Conservation (phyloP, 2,329 filamentous ascomycete species). For the Epichloe gansuensis region DNA sequence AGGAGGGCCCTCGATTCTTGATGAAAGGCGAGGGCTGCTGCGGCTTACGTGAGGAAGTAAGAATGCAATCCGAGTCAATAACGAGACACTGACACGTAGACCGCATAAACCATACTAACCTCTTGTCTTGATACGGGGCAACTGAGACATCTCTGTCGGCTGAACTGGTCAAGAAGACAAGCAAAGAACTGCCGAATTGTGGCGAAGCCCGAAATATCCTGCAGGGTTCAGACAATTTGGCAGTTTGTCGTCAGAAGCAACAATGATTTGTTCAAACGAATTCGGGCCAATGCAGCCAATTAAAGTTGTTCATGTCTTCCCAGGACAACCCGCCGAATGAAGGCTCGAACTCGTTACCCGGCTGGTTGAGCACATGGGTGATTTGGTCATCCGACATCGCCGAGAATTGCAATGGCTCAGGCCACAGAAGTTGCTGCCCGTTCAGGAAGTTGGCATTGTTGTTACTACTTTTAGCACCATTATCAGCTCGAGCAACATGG, state of each 20-base stretch:
- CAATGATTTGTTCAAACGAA: constrained; percentile 12
- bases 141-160: constrained; percentile 21
- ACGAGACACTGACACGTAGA: constrained; percentile 10
- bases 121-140: constrained; percentile 33
- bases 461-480: constrained; percentile 7
- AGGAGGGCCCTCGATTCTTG: constrained; percentile 29
- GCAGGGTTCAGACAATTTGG: not conserved
- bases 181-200: not conserved
- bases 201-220: not conserved
- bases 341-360: constrained; percentile 45
- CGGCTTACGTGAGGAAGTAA: constrained; percentile 25
- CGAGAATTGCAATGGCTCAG: constrained; percentile 48
- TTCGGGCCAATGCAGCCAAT: constrained; percentile 43
- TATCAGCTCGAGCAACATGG: not conserved
- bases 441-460: constrained; percentile 14
- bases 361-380: constrained; percentile 51
- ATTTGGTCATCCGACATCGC: constrained; percentile 61
- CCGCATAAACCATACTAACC: constrained; percentile 29
- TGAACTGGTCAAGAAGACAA: not conserved
- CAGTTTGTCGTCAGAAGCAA: not conserved
- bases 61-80: not conserved
- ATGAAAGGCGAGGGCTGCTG: constrained; percentile 35
- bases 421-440: constrained; percentile 25
- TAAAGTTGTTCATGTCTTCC: constrained; percentile 46
- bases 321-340: constrained; percentile 43